Conservation (phyloP, 176 grass and related monocot genomes). For the Chloris gayana region DNA sequence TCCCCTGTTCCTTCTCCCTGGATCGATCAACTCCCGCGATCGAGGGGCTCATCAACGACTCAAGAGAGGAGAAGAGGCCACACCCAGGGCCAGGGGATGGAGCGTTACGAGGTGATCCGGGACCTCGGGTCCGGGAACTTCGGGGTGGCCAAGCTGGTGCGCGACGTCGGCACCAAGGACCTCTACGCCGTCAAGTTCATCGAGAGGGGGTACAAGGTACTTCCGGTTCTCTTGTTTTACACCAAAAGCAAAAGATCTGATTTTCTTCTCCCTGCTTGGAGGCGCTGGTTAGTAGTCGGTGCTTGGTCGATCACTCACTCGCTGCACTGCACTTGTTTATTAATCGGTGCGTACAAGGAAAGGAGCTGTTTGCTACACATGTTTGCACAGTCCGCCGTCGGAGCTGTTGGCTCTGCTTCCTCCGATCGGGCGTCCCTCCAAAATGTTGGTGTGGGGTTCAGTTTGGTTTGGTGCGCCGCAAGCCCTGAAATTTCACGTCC, state of each 20-base stretch:
- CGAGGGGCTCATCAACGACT: neutral
- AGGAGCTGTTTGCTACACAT: neutral
- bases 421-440: neutral
- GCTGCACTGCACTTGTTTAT: neutral
- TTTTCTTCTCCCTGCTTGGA: neutral
- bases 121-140: slow-evolving; percentile 91
- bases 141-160: slow-evolving; percentile 88
- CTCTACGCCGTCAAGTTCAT: slow-evolving; percentile 92
- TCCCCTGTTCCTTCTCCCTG: neutral
- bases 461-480: neutral
- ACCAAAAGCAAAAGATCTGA: neutral
- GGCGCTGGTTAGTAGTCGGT: neutral
- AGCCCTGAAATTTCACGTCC: neutral
- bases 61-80: neutral
- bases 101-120: slow-evolving; percentile 79
- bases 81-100: no score
- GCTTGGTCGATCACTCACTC: neutral
- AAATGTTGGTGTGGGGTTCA: neutral
- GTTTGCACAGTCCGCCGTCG: neutral
- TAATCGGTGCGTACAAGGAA: neutral
- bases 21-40: neutral
- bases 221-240: neutral
- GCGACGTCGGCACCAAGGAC: slow-evolving; percentile 70
- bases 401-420: neutral
- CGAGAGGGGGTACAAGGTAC: slow-evolving; percentile 83